A percentile compares a stretch with the other conserved stretches of the same genome.
These are phyloP conservation scores for Mimosa pudica DNA, from an alignment of 306 rosid species.

Conservation along the genomic window DNA sequence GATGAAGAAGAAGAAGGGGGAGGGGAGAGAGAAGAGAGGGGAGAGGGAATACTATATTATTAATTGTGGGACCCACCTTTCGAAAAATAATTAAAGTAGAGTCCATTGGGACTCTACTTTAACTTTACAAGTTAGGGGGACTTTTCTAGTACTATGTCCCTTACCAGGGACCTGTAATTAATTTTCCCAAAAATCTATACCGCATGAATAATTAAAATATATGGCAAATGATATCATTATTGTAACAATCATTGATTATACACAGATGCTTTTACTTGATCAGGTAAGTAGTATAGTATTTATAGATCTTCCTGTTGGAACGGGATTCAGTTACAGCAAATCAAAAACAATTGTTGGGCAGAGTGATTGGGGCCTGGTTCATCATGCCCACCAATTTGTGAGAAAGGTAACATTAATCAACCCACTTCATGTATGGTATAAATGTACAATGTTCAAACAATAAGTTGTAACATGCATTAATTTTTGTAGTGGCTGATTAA, in stretches of 20 bases:
- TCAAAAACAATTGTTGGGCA: background rate
- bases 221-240: no score
- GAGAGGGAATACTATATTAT: no score
- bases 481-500: background rate
- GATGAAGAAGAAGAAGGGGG: no score
- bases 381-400: conserved; percentile 43
- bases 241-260: background rate
- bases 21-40: no score
- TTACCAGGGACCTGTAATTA: no score
- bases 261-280: background rate
- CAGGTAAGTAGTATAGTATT: conserved; percentile 47
- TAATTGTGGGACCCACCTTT: no score
- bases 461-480: background rate
- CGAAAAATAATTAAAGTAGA: no score
- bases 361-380: conserved; percentile 30
- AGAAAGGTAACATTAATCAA: conserved; percentile 34
- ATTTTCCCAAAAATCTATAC: no score
- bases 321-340: conserved; percentile 62
- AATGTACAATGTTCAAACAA: background rate
- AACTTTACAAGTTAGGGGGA: no score
- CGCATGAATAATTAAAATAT: background rate
- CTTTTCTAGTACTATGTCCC: no score
- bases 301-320: conserved; percentile 47
- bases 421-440: background rate
- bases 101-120: no score